A percentile compares a stretch with the other conserved stretches of the same genome.
phyloP scores from a whole-genome alignment of 768 basidiomycete genomes.

The Hericium alpestre region DNA sequence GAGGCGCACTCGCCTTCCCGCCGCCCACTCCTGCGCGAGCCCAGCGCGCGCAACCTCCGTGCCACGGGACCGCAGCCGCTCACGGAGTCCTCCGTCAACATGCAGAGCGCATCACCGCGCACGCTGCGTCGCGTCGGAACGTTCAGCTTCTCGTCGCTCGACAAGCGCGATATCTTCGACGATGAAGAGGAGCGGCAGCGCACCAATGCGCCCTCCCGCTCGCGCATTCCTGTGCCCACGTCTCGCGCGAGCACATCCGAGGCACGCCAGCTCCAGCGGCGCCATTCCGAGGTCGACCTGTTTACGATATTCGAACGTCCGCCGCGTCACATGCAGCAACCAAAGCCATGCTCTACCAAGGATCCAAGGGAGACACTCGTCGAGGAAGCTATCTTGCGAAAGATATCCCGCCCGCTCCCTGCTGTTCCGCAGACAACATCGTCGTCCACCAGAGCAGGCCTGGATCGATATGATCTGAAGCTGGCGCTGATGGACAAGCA shows the following conservation, averaged over 20 bases:
- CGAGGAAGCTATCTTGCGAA: no score
- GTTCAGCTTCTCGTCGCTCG: constrained; percentile 7
- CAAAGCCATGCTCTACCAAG: no score
- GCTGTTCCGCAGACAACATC: no score
- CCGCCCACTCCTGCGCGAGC: background rate
- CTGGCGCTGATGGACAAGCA: constrained; percentile 8
- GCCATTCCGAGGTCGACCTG: background rate
- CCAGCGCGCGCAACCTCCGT: background rate
- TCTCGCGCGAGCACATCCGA: background rate
- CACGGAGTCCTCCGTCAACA: constrained; percentile 5
- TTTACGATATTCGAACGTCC: no score
- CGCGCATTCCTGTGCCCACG: constrained; percentile 4
- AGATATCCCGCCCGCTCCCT: no score
- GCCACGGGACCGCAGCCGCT: constrained; percentile 6
- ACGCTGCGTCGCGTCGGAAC: constrained; percentile 13
- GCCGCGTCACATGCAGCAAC: no score
- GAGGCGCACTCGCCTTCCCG: background rate
- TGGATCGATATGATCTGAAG: constrained; percentile 11
- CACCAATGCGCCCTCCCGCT: background rate
- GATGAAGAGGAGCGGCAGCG: background rate
- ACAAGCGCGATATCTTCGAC: background rate
- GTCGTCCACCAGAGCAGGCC: constrained; percentile 2
- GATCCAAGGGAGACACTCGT: no score
- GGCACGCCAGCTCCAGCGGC: background rate
- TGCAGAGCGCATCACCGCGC: constrained; percentile 3